A percentile compares a stretch with the other conserved stretches of the same genome.
Conservation (phyloP, 2,329 filamentous ascomycete species). For the Blastomyces parvus region DNA sequence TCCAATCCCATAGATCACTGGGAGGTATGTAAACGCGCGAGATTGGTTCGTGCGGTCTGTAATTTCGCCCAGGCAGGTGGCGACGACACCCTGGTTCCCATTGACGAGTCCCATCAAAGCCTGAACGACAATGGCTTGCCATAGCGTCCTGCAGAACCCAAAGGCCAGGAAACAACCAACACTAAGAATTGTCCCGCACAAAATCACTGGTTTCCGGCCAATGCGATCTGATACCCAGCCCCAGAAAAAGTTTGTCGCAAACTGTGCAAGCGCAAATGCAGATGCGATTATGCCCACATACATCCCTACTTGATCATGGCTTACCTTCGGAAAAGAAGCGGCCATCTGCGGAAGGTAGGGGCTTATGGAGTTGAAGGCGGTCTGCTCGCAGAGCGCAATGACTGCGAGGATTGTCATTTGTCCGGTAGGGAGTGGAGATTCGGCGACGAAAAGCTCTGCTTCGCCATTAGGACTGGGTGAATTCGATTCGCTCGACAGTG, state of each 20-base stretch:
- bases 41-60: constrained; percentile 94
- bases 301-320: constrained; percentile 60
- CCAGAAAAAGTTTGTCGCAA: constrained; percentile 87
- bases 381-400: constrained; percentile 88
- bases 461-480: constrained; percentile 29
- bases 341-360: constrained; percentile 95
- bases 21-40: constrained; percentile 83
- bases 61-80: constrained; percentile 86
- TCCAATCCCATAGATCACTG: constrained; percentile 90
- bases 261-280: constrained; percentile 83
- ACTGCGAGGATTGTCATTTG: constrained; percentile 80
- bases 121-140: constrained; percentile 79
- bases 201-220: constrained; percentile 71
- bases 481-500: constrained; percentile 34
- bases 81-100: constrained; percentile 89
- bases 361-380: constrained; percentile 89
- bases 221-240: constrained; percentile 71
- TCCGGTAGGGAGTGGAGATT: constrained; percentile 67
- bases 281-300: constrained; percentile 89
- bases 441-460: constrained; percentile 11
- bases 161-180: constrained; percentile 75
- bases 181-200: constrained; percentile 73
- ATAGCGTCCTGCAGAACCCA: constrained; percentile 72
- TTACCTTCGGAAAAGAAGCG: constrained; percentile 70
- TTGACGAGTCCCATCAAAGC: constrained; percentile 86